A percentile compares a stretch with the other conserved stretches of the same genome.
phyloP scores from a whole-genome alignment of 495 filamentous ascomycete genomes.

The Hypoxylon fragiforme region DNA sequence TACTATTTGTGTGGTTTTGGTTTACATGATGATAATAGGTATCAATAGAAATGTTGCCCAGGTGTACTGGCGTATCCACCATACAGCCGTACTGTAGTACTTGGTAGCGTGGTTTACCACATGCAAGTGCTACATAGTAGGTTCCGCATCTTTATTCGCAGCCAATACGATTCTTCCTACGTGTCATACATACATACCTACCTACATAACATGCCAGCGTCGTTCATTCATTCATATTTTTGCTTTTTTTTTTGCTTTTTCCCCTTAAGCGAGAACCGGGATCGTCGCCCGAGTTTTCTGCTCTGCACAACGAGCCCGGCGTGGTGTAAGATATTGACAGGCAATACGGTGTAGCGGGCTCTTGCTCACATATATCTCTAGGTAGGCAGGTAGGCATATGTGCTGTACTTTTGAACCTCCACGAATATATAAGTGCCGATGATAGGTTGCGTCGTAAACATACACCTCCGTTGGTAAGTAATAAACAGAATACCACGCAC shows the following conservation, averaged over 20 bases:
- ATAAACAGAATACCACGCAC: conserved; percentile 7
- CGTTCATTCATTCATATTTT: neutral
- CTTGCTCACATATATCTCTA: too few relatives aligned
- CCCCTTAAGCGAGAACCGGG: neutral
- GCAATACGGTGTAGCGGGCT: too few relatives aligned
- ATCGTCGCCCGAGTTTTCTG: conserved; percentile 11
- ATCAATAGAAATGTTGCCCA: conserved; percentile 6
- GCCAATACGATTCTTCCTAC: conserved; percentile 26
- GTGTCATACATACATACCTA: too few relatives aligned
- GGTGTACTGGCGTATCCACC: conserved; percentile 3
- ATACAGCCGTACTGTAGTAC: conserved; percentile 5
- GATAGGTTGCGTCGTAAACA: conserved; percentile 9
- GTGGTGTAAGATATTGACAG: too few relatives aligned
- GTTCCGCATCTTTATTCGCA: conserved; percentile 25
- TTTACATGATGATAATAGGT: too few relatives aligned
- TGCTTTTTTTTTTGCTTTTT: neutral
- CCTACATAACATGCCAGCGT: neutral
- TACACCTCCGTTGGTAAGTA: too few relatives aligned
- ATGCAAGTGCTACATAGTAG: conserved; percentile 29
- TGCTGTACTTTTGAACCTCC: too few relatives aligned
- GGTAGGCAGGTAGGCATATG: too few relatives aligned
- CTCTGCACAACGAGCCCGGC: too few relatives aligned
- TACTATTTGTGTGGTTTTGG: too few relatives aligned
- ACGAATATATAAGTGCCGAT: neutral
- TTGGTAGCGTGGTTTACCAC: conserved; percentile 25